A percentile compares a stretch with the other conserved stretches of the same genome.
Evolutionary conservation across 1,284 basidiomycete genomes (phyloP).

Genomic region (Apiotrichum akiyoshidainum): DNA sequence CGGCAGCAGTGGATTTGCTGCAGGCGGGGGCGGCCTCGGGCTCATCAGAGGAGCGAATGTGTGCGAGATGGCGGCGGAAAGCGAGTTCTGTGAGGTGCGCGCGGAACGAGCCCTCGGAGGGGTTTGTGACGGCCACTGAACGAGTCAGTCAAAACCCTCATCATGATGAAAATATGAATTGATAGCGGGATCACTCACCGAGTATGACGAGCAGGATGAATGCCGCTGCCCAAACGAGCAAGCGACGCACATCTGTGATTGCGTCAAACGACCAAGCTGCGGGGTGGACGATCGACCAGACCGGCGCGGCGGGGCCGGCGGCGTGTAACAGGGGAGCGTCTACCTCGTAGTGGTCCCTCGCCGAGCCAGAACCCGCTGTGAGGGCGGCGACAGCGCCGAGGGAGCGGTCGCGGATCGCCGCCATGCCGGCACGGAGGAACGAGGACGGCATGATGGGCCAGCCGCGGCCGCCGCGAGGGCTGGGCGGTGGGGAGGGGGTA

Average conservation of each 20-base stretch:
- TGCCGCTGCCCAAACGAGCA: slow-evolving; percentile 38
- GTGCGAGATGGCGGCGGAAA: slow-evolving; percentile 86
- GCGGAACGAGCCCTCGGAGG: slow-evolving; percentile 84
- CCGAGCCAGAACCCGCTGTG: slow-evolving; percentile 8
- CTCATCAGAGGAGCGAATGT: slow-evolving; percentile 64
- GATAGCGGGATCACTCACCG: slow-evolving; percentile 25
- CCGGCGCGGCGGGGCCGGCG: not conserved
- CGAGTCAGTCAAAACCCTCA: not conserved
- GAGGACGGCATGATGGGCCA: slow-evolving; percentile 21
- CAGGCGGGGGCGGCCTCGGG: slow-evolving; percentile 46
- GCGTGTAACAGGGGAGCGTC: slow-evolving; percentile 3
- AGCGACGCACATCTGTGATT: slow-evolving; percentile 27
- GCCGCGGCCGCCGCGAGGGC: slow-evolving; percentile 10
- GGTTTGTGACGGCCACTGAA: slow-evolving; percentile 87
- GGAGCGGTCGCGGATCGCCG: slow-evolving; percentile 22
- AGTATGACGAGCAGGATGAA: slow-evolving; percentile 33
- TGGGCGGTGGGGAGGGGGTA: not conserved
- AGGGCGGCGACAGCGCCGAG: slow-evolving; percentile 20
- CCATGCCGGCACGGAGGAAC: slow-evolving; percentile 20
- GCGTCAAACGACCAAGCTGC: slow-evolving; percentile 4
- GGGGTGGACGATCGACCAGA: slow-evolving; percentile 1
- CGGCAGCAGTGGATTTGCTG: slow-evolving; percentile 44
- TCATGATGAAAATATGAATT: not conserved
- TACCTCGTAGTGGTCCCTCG: slow-evolving; percentile 5
- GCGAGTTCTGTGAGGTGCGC: slow-evolving; percentile 92